Conservation (phyloP, 371 early-diverging fungal species). For the Gilbertella persicaria region DNA sequence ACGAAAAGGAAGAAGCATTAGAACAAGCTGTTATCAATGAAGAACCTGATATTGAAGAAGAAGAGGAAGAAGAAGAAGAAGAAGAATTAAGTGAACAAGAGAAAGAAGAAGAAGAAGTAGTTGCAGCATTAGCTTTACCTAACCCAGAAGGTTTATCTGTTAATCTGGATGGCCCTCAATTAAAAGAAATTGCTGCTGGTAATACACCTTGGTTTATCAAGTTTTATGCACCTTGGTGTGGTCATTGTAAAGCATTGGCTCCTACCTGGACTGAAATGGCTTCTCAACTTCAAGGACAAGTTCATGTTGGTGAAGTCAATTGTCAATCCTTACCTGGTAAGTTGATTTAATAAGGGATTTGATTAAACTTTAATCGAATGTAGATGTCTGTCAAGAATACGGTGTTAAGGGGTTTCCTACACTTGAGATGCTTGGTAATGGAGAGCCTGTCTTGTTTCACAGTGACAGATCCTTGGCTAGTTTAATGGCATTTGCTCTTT, state of each 20-base stretch:
- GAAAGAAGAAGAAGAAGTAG: neutral
- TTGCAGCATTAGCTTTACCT: constrained; percentile 4
- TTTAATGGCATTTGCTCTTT: constrained; percentile 52
- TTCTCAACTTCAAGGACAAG: constrained; percentile 57
- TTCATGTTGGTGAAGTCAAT: constrained; percentile 84
- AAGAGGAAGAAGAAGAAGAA: constrained; percentile 2
- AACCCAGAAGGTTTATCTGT: constrained; percentile 38
- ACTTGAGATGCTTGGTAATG: constrained; percentile 58
- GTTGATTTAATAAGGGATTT: neutral
- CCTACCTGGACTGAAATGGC: constrained; percentile 80
- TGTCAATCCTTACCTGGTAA: constrained; percentile 66
- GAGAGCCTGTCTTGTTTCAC: constrained; percentile 1
- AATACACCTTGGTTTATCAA: constrained; percentile 70
- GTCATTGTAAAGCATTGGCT: constrained; percentile 81
- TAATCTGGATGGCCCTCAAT: constrained; percentile 21
- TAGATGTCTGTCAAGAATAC: constrained; percentile 55
- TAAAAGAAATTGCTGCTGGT: constrained; percentile 21
- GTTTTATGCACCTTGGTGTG: constrained; percentile 89
- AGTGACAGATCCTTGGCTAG: constrained; percentile 58
- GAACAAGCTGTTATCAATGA: neutral
- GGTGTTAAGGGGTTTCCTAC: constrained; percentile 84
- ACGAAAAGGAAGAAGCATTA: constrained; percentile 5
- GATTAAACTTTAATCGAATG: too few species aligned
- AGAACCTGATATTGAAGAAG: neutral
- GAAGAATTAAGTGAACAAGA: neutral